A percentile compares a stretch with the other conserved stretches of the same genome.
Conservation (phyloP, 108 stramenopile species). For the Bacterosira constricta region DNA sequence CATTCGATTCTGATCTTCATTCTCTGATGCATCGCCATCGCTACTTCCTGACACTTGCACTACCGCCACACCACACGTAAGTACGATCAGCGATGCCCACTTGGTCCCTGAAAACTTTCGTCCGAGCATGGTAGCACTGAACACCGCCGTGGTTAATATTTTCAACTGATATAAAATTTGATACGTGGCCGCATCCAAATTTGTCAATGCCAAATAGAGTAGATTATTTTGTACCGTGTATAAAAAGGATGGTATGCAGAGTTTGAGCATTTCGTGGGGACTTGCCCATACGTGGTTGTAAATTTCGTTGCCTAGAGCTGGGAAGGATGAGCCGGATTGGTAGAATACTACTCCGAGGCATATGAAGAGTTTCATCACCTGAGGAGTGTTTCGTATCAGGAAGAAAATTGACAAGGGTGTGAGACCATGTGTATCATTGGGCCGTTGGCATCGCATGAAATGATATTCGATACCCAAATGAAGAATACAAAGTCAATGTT, state of each 20-base stretch:
- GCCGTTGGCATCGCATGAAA: no score
- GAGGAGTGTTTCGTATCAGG: no score
- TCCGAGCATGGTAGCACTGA: conserved; percentile 89
- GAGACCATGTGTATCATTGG: no score
- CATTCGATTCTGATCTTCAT: conserved; percentile 56
- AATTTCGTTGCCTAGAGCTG: conserved; percentile 20
- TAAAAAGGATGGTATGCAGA: conserved; percentile 95
- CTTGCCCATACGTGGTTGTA: conserved; percentile 41
- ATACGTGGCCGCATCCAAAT: conserved; percentile 96
- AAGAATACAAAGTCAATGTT: background rate
- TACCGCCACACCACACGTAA: conserved; percentile 91
- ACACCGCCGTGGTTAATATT: conserved; percentile 98
- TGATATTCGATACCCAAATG: no score
- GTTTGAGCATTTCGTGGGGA: conserved; percentile 89
- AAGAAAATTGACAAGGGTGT: no score
- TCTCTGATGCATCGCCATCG: conserved; percentile 20
- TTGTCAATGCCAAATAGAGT: conserved; percentile 92
- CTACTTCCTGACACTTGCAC: conserved; percentile 82
- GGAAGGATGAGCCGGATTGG: conserved; percentile 42
- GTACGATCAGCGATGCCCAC: conserved; percentile 87
- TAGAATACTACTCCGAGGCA: conserved; percentile 69
- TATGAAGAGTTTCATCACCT: conserved; percentile 67
- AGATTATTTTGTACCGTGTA: conserved; percentile 99
- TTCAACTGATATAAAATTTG: conserved; percentile 99
- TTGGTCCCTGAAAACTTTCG: conserved; percentile 72